Evolutionary conservation across 108 stramenopile species (phyloP).

Genomic region (Fragilariopsis cylindrus): DNA sequence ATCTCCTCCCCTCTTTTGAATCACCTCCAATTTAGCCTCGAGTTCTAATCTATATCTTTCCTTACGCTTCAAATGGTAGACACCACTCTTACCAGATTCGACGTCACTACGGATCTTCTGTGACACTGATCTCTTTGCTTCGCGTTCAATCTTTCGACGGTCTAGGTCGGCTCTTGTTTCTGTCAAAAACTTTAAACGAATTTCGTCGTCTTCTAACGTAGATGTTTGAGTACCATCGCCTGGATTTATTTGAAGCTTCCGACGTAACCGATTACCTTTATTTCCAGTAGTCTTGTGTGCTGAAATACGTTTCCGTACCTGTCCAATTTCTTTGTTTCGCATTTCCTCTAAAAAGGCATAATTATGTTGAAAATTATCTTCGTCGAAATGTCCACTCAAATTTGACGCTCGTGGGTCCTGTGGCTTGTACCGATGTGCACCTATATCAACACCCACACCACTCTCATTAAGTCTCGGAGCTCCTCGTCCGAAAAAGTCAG

Average conservation of each 20-base stretch:
- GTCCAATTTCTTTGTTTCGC: constrained; percentile 73
- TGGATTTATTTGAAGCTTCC: constrained; percentile 55
- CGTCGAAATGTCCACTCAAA: constrained; percentile 71
- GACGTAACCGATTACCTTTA: constrained; percentile 67
- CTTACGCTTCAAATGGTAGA: constrained; percentile 71
- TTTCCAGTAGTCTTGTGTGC: constrained; percentile 73
- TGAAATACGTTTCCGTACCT: constrained; percentile 52
- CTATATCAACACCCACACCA: constrained; percentile 83
- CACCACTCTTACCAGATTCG: constrained; percentile 52
- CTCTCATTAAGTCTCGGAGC: constrained; percentile 62
- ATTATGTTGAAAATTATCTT: constrained; percentile 69
- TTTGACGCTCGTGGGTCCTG: constrained; percentile 76
- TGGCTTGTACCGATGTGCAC: constrained; percentile 82
- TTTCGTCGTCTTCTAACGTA: constrained; percentile 60
- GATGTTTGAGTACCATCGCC: constrained; percentile 28
- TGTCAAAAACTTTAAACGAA: constrained; percentile 54
- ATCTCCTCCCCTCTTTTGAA: constrained; percentile 76
- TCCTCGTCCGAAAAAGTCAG: constrained; percentile 65
- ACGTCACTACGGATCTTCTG: constrained; percentile 68
- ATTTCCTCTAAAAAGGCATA: constrained; percentile 80
- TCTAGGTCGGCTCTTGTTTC: constrained; percentile 69
- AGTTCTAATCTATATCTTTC: constrained; percentile 69
- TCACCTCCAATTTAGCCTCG: constrained; percentile 85
- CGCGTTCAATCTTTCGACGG: constrained; percentile 53
- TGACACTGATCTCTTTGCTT: constrained; percentile 73